phyloP scores from a whole-genome alignment of 352 stramenopile genomes.

The Phytopythium vexans region DNA sequence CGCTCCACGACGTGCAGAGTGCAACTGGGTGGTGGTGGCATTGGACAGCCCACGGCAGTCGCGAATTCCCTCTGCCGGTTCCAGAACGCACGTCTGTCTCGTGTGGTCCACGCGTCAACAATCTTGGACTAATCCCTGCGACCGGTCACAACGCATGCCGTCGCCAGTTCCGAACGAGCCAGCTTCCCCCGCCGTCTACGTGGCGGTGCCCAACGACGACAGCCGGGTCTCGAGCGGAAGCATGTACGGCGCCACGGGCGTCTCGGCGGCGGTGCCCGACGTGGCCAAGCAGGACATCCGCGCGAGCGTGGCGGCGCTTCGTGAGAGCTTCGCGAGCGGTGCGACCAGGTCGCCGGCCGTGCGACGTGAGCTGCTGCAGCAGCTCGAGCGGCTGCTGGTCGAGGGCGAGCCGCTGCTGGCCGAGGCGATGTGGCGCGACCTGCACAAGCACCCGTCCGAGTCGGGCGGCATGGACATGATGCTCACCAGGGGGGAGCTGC shows the following conservation, averaged over 20 bases:
- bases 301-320: conserved; percentile 43
- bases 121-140: too few species aligned
- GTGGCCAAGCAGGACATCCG: conserved; percentile 50
- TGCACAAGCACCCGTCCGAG: conserved; percentile 77
- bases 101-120: too few species aligned
- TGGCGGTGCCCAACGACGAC: neutral
- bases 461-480: conserved; percentile 46
- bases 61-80: conserved; percentile 1
- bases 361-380: conserved; percentile 40
- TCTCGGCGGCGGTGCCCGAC: conserved; percentile 28
- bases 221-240: neutral
- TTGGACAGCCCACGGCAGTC: neutral
- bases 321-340: conserved; percentile 41
- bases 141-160: neutral
- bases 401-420: conserved; percentile 45
- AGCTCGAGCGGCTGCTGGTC: conserved; percentile 44
- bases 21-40: too few species aligned
- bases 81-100: neutral
- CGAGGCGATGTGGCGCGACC: conserved; percentile 56
- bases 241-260: conserved; percentile 13
- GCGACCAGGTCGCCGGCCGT: conserved; percentile 37
- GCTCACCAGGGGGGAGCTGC: conserved; percentile 59
- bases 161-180: neutral
- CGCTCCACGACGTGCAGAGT: neutral
- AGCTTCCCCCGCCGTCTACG: conserved; percentile 1